Evolutionary conservation across 2,329 filamentous ascomycete genomes (phyloP).

Genomic region (Berkeleyomyces basicola): DNA sequence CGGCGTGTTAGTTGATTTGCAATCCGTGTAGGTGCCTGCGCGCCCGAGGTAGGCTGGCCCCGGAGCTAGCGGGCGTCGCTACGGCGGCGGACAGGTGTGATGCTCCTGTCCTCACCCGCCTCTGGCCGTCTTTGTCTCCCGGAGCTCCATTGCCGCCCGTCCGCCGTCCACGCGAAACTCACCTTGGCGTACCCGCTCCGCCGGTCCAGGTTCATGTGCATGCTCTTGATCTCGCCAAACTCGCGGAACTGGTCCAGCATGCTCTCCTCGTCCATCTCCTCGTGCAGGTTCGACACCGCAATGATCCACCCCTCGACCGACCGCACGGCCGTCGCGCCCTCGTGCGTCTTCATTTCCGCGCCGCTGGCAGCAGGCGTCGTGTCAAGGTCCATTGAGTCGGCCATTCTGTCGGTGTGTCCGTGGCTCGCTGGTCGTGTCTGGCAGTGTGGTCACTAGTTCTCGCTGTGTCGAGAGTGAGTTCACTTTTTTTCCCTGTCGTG

Average conservation of each 20-base stretch:
- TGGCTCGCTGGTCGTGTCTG: background rate
- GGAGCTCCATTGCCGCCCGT: background rate
- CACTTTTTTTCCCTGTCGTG: too few species aligned
- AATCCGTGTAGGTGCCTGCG: background rate
- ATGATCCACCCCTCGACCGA: conserved; percentile 85
- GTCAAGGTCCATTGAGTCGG: conserved; percentile 45
- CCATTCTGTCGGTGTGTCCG: conserved; percentile 23
- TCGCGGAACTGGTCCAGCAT: conserved; percentile 69
- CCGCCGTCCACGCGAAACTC: background rate
- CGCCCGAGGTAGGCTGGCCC: background rate
- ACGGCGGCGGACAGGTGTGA: background rate
- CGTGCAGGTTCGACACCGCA: conserved; percentile 73
- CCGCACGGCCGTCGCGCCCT: conserved; percentile 63
- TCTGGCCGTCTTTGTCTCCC: background rate
- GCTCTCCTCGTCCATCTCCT: conserved; percentile 72
- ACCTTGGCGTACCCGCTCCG: conserved; percentile 80
- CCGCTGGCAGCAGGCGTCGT: conserved; percentile 18
- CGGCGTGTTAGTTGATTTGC: background rate
- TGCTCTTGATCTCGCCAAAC: conserved; percentile 73
- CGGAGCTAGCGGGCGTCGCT: too few species aligned
- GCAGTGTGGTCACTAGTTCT: background rate
- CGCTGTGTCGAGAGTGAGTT: background rate
- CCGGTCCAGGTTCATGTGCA: conserved; percentile 69
- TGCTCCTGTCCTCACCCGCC: background rate
- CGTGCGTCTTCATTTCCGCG: conserved; percentile 51